Percentiles rank a stretch among this genome's conserved stretches.
phyloP scores from a whole-genome alignment of 768 basidiomycete species.

The Suillus sp. region DNA sequence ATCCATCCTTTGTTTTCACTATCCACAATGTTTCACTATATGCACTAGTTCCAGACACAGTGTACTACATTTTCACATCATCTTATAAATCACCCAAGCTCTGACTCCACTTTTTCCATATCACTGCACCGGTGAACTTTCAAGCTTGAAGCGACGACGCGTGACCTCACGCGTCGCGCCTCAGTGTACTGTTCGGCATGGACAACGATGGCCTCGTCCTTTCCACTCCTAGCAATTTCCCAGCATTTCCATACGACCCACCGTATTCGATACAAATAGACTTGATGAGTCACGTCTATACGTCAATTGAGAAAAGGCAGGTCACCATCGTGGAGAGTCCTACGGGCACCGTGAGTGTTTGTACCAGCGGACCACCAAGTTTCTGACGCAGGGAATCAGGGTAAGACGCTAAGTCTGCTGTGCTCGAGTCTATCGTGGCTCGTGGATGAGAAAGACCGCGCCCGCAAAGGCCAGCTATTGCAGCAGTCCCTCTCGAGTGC shows the following conservation, averaged over 20 bases:
- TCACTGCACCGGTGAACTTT: not conserved
- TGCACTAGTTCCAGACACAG: constrained; percentile 27
- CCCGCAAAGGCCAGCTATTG: constrained; percentile 65
- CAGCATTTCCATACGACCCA: constrained; percentile 79
- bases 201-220: constrained; percentile 37
- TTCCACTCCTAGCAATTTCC: constrained; percentile 66
- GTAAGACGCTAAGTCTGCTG: constrained; percentile 83
- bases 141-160: not conserved
- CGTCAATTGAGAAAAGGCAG: constrained; percentile 69
- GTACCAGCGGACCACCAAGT: not conserved
- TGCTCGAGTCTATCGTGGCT: constrained; percentile 80
- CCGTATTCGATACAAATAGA: constrained; percentile 86
- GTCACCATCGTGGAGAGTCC: constrained; percentile 88
- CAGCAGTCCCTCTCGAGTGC: constrained; percentile 25
- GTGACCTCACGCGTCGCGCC: constrained; percentile 22
- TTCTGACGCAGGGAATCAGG: constrained; percentile 45
- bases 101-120: constrained; percentile 2
- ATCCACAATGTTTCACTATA: constrained; percentile 24
- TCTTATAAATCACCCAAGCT: constrained; percentile 18
- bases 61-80: constrained; percentile 27
- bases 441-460: constrained; percentile 66
- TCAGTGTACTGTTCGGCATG: constrained; percentile 11
- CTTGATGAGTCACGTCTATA: constrained; percentile 87
- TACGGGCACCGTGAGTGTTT: constrained; percentile 73
- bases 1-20: constrained; percentile 15